phyloP scores from a whole-genome alignment of 2,329 filamentous ascomycete species.

The Fusarium sp. region DNA sequence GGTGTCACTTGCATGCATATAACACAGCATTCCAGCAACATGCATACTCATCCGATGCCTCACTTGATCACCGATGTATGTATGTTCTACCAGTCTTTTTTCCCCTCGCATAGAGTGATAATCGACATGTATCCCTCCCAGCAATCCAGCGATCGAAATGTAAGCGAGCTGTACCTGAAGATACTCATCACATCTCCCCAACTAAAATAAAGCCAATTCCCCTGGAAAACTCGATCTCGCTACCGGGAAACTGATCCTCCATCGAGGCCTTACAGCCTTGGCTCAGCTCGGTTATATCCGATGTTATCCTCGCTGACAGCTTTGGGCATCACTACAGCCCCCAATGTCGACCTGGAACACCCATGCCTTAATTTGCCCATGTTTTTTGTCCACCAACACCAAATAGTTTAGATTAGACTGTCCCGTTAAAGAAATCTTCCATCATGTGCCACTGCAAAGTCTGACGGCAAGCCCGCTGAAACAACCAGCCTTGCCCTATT shows the following conservation, averaged over 20 bases:
- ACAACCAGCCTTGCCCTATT: slow-evolving; percentile 7
- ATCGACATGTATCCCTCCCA: neutral
- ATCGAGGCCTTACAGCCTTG: slow-evolving; percentile 23
- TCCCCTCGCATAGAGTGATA: slow-evolving; percentile 1
- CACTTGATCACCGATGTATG: neutral
- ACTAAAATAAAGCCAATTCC: neutral
- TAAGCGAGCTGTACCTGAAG: neutral
- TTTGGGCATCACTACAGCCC: slow-evolving; percentile 30
- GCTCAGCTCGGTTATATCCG: slow-evolving; percentile 6
- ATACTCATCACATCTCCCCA: neutral
- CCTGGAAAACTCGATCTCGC: slow-evolving; percentile 11
- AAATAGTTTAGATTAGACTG: slow-evolving; percentile 1
- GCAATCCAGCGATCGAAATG: neutral
- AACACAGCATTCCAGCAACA: slow-evolving; percentile 5
- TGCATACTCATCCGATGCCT: slow-evolving; percentile 3
- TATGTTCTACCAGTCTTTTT: neutral
- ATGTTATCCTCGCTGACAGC: neutral
- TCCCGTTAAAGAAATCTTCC: slow-evolving; percentile 14
- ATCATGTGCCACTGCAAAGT: slow-evolving; percentile 29
- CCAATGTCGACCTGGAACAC: slow-evolving; percentile 1
- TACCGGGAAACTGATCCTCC: slow-evolving; percentile 22
- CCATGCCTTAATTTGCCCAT: slow-evolving; percentile 3
- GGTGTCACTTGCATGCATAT: slow-evolving; percentile 14
- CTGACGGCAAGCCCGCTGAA: slow-evolving; percentile 22
- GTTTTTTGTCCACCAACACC: neutral